Base-by-base conservation (phyloP, 2,329 filamentous ascomycete species). In the Trichoderma sp. region DNA sequence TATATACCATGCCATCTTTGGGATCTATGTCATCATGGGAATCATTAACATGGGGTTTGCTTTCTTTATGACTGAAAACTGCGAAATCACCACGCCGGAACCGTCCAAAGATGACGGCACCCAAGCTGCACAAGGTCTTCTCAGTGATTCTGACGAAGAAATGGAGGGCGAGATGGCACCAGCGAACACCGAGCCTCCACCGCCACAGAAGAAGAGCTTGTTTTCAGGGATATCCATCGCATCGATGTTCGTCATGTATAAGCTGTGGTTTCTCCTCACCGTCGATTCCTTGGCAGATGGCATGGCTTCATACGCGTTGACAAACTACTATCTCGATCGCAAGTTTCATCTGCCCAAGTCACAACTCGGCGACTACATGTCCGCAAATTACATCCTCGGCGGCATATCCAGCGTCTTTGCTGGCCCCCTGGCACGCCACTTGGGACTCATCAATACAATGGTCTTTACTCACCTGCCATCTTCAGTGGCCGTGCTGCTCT, bases 201-300 rank as follows among this genome's bases (percentile, higher is more conserved):
- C 11, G 40, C 53, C 53, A 13, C 47, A 55, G 47, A 64, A 55
- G 33, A 64, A 35, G 19, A 57, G 56, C 43, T n/a, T 77, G 62
- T 80, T 88, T 49, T 79, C 84, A 1, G 81, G 87, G 70, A 89
- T 91, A 63, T 91, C 89, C 0, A 76, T 79, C 1, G 79, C 84
- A 16, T 90, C 89, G 0, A 82, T 85, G 14, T 82, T 81, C 1
- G 83, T 88, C 74, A 89, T 91, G 84, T 87, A 86, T 76, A 87
- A 87, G 62, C 80, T 91, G 4, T 91, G 89, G 87, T 85, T 89
- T 70, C 83, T 91, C 8, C 82, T 92, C 11, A 84, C 85, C 27
- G 81, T 91, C 29, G 89, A 91, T 77, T 88, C 87, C 2, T 81
- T 91, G 11, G 87, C 89, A 16, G 88, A 91, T 72, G 88, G 89